phyloP scores from a whole-genome alignment of 2,329 filamentous ascomycete genomes.

The Colletotrichum sp. region DNA sequence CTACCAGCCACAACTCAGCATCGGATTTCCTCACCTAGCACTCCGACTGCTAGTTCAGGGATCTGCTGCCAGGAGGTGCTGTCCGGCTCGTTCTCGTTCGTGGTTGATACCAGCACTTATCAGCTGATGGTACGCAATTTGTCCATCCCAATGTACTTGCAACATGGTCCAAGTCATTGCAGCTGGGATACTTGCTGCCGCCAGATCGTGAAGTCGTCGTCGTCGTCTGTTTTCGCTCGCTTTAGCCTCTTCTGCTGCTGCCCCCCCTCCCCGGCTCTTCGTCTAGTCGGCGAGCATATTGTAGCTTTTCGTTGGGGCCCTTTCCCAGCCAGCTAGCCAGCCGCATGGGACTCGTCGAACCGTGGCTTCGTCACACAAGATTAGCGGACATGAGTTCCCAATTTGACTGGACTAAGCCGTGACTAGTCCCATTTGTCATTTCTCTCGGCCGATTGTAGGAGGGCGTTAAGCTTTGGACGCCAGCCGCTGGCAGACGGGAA shows the following conservation, averaged over 20 bases:
- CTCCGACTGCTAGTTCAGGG: conserved; percentile 15
- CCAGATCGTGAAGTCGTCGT: not conserved
- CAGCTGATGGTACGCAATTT: conserved; percentile 11
- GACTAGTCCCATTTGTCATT: not conserved
- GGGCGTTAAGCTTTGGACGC: conserved; percentile 12
- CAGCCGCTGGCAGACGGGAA: not conserved
- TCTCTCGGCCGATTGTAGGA: conserved; percentile 13
- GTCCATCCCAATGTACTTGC: conserved; percentile 14
- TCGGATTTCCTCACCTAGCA: conserved; percentile 21
- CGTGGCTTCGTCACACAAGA: conserved; percentile 13
- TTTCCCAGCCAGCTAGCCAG: not conserved
- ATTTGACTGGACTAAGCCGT: conserved; percentile 3
- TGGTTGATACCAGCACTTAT: not conserved
- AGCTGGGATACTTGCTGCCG: conserved; percentile 2
- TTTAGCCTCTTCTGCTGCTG: not conserved
- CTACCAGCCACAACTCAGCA: conserved; percentile 17
- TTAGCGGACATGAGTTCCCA: conserved; percentile 18
- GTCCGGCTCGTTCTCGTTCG: conserved; percentile 4
- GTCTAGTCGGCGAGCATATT: not conserved
- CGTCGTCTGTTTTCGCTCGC: not conserved
- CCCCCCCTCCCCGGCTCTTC: not conserved
- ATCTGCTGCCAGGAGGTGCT: conserved; percentile 5
- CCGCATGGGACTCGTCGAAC: conserved; percentile 3
- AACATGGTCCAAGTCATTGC: conserved; percentile 8
- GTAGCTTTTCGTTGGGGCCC: not conserved